Evolutionary conservation across 306 rosid species (phyloP).

Genomic region (Quercus parvula): DNA sequence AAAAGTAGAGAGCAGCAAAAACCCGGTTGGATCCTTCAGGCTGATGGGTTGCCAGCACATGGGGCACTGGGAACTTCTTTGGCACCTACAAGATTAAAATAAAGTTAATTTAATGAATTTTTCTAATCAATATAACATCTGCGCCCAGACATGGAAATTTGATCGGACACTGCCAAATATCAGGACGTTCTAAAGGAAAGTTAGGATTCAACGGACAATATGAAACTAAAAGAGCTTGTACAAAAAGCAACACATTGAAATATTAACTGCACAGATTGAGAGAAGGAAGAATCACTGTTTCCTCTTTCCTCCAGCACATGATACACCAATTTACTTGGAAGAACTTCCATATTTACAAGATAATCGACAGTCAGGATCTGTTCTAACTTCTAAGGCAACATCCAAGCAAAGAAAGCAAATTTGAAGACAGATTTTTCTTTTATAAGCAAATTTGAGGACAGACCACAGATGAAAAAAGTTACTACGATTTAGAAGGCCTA

Average conservation of each 20-base stretch:
- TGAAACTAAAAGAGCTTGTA: neutral
- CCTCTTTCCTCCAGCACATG: neutral
- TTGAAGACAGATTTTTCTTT: neutral
- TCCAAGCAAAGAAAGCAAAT: neutral
- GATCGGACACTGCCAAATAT: neutral
- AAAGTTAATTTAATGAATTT: conserved; percentile 3
- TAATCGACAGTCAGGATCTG: too few species aligned
- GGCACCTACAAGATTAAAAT: conserved; percentile 63
- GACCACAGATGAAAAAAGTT: neutral
- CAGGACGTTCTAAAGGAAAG: conserved; percentile 1
- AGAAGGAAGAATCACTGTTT: neutral
- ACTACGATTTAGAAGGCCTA: neutral
- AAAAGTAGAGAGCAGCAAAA: conserved; percentile 10
- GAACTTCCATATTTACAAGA: neutral
- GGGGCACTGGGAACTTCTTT: conserved; percentile 98
- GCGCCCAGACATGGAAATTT: neutral
- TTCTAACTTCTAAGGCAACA: neutral
- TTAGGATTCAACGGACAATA: neutral
- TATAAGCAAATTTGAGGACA: too few species aligned
- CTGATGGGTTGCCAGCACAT: conserved; percentile 98
- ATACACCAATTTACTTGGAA: neutral
- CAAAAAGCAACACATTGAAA: neutral
- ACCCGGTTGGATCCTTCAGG: conserved; percentile 96
- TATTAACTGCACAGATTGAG: neutral
- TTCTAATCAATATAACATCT: conserved; percentile 7